phyloP scores from a whole-genome alignment of 2,329 filamentous ascomycete genomes.

The Fusarium protoensiforme region DNA sequence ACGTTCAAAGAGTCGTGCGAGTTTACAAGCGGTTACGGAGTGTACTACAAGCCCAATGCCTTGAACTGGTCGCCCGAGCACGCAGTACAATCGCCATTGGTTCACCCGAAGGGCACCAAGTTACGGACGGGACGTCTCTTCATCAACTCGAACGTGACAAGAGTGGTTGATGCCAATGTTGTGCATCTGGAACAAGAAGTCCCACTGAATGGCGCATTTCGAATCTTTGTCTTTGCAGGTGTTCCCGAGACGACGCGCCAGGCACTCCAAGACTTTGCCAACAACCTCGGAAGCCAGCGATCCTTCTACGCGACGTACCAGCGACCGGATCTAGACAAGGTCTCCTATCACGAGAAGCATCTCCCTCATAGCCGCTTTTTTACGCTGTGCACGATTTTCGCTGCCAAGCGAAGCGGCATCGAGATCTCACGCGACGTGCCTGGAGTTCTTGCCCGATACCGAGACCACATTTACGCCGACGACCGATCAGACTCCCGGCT shows the following conservation, averaged over 20 bases:
- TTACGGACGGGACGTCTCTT: slow-evolving; percentile 81
- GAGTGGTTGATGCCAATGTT: slow-evolving; percentile 88
- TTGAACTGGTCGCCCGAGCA: slow-evolving; percentile 86
- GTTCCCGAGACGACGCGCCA: slow-evolving; percentile 65
- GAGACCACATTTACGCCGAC: slow-evolving; percentile 87
- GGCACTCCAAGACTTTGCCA: slow-evolving; percentile 77
- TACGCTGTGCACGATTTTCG: slow-evolving; percentile 81
- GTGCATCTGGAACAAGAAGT: slow-evolving; percentile 92
- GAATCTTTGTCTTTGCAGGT: slow-evolving; percentile 88
- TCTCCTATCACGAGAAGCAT: slow-evolving; percentile 82
- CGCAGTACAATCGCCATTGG: slow-evolving; percentile 74
- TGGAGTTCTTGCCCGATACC: slow-evolving; percentile 76
- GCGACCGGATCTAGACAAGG: slow-evolving; percentile 67
- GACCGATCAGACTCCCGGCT: slow-evolving; percentile 80
- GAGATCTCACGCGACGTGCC: slow-evolving; percentile 80
- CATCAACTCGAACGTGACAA: slow-evolving; percentile 82
- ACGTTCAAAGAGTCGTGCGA: slow-evolving; percentile 93
- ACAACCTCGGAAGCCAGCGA: slow-evolving; percentile 69
- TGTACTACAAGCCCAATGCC: slow-evolving; percentile 83
- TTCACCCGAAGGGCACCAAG: slow-evolving; percentile 73
- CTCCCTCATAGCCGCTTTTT: slow-evolving; percentile 88
- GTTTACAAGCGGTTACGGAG: slow-evolving; percentile 92
- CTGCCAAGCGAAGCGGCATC: slow-evolving; percentile 72
- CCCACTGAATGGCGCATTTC: slow-evolving; percentile 87
- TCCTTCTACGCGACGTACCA: slow-evolving; percentile 80